A percentile compares a stretch with the other conserved stretches of the same genome.
Conservation (phyloP, 2,329 filamentous ascomycete genomes). For the Colletotrichum scovillei region DNA sequence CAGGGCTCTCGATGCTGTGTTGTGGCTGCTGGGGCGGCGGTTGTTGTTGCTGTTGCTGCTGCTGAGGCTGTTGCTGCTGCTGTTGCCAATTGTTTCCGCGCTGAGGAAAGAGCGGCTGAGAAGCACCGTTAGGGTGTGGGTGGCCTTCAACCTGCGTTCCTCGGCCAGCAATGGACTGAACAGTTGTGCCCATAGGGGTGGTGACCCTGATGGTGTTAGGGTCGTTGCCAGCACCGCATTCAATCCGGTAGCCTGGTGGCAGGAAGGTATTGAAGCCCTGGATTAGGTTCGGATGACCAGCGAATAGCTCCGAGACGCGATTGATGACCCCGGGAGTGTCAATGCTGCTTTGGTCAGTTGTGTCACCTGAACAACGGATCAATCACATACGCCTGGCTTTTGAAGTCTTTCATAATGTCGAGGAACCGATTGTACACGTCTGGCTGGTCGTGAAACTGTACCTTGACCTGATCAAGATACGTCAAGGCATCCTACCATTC, state of each 20-base stretch:
- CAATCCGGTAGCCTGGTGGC: conserved; percentile 94
- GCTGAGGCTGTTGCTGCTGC: conserved; percentile 38
- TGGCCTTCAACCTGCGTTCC: conserved; percentile 58
- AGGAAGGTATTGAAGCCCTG: conserved; percentile 99
- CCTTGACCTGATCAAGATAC: conserved; percentile 98
- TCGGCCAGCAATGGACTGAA: conserved; percentile 80
- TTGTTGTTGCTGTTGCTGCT: neutral
- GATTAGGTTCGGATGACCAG: conserved; percentile 93
- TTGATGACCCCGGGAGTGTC: conserved; percentile 98
- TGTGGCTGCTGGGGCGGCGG: conserved; percentile 56
- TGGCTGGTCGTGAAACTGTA: conserved; percentile 95
- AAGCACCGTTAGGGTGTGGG: conserved; percentile 46
- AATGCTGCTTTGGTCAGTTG: conserved; percentile 68
- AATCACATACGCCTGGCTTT: conserved; percentile 85
- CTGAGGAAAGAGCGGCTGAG: conserved; percentile 60
- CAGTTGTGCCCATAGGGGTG: conserved; percentile 96
- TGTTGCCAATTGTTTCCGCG: conserved; percentile 65
- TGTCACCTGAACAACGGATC: neutral
- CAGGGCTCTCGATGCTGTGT: conserved; percentile 72
- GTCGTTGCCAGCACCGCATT: conserved; percentile 93
- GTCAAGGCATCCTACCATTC: conserved; percentile 76
- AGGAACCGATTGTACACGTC: conserved; percentile 98
- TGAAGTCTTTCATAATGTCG: conserved; percentile 99
- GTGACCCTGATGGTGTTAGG: conserved; percentile 97
- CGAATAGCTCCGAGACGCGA: conserved; percentile 93